A percentile compares a stretch with the other conserved stretches of the same genome.
Conservation (phyloP, 352 stramenopile genomes). For the Phytophthora foliorum region DNA sequence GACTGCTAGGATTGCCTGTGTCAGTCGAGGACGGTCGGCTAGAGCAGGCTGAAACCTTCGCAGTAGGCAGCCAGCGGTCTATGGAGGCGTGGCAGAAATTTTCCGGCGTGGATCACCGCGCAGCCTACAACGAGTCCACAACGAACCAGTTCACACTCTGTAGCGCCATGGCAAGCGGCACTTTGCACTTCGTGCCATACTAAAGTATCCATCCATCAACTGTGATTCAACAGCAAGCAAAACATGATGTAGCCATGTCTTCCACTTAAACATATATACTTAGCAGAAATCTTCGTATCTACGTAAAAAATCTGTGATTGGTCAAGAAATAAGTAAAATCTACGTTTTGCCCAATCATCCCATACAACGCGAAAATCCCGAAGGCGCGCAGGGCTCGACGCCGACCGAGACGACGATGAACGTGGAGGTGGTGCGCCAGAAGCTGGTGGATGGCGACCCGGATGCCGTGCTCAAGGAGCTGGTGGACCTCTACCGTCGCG, state of each 20-base stretch:
- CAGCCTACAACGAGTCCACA: conserved; percentile 83
- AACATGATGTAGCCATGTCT: conserved; percentile 3
- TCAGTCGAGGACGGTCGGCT: conserved; percentile 46
- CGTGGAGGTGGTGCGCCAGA: conserved; percentile 88
- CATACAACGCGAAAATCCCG: conserved; percentile 22
- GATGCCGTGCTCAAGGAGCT: conserved; percentile 87
- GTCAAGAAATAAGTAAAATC: conserved; percentile 8
- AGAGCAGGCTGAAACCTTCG: conserved; percentile 54
- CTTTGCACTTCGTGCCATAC: conserved; percentile 76
- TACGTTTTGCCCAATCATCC: conserved; percentile 17
- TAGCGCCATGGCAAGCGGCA: conserved; percentile 31
- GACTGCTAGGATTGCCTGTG: conserved; percentile 61
- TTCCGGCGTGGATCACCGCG: conserved; percentile 66
- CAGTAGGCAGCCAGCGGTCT: conserved; percentile 54
- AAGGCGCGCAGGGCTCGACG: conserved; percentile 26
- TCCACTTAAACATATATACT: conserved; percentile 1
- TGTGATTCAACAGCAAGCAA: too few species aligned
- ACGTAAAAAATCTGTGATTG: conserved; percentile 16
- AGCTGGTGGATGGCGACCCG: conserved; percentile 81
- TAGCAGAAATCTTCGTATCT: conserved; percentile 14
- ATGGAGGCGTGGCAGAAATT: conserved; percentile 72
- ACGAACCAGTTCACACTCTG: conserved; percentile 88
- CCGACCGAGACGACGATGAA: conserved; percentile 75
- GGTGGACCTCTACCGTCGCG: conserved; percentile 87
- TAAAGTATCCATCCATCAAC: conserved; percentile 1